A percentile compares a stretch with the other conserved stretches of the same genome.
These are phyloP conservation scores for Carex arenaria DNA, from an alignment of 202 grass and related monocot genomes.

Conservation along the genomic window DNA sequence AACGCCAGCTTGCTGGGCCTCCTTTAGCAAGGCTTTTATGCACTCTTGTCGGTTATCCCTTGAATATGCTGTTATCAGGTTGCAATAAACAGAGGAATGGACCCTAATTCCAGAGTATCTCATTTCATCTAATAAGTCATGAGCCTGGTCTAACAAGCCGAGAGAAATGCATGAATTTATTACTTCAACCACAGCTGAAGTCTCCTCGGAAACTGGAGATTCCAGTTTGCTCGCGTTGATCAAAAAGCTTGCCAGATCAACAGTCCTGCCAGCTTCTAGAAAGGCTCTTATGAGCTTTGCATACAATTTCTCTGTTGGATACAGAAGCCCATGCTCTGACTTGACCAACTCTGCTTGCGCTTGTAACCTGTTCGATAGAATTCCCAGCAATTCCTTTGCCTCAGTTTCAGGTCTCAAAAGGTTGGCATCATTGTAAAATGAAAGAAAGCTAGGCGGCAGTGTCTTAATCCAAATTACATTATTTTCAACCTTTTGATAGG, in stretches of 20 bases:
- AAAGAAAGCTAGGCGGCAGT: slow-evolving; percentile 38
- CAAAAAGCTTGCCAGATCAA: slow-evolving; percentile 65
- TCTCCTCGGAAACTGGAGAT: slow-evolving; percentile 52
- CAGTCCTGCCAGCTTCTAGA: slow-evolving; percentile 56
- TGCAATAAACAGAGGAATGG: slow-evolving; percentile 68
- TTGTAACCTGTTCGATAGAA: slow-evolving; percentile 59
- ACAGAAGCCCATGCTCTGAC: slow-evolving; percentile 66
- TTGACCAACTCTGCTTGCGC: slow-evolving; percentile 55
- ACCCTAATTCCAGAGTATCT: slow-evolving; percentile 76
- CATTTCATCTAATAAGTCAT: slow-evolving; percentile 93
- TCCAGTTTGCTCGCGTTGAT: slow-evolving; percentile 79
- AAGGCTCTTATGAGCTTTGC: slow-evolving; percentile 81
- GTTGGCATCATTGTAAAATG: slow-evolving; percentile 55
- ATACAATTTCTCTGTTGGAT: slow-evolving; percentile 91
- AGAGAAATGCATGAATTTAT: slow-evolving; percentile 81
- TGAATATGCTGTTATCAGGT: slow-evolving; percentile 71
- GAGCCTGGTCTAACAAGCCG: slow-evolving; percentile 74
- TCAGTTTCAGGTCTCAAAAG: slow-evolving; percentile 56
- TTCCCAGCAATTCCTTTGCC: slow-evolving; percentile 40
- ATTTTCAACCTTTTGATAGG: slow-evolving; percentile 25
- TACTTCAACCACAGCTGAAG: slow-evolving; percentile 73
- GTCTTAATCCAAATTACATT: slow-evolving; percentile 33
- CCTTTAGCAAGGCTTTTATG: slow-evolving; percentile 54
- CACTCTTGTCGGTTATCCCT: slow-evolving; percentile 58
- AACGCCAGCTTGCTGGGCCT: slow-evolving; percentile 64